Evolutionary conservation across 1,139 yeast species (phyloP), one percentile per base, ranked within the genome.

Genomic region (Nadsonia commutata): DNA sequence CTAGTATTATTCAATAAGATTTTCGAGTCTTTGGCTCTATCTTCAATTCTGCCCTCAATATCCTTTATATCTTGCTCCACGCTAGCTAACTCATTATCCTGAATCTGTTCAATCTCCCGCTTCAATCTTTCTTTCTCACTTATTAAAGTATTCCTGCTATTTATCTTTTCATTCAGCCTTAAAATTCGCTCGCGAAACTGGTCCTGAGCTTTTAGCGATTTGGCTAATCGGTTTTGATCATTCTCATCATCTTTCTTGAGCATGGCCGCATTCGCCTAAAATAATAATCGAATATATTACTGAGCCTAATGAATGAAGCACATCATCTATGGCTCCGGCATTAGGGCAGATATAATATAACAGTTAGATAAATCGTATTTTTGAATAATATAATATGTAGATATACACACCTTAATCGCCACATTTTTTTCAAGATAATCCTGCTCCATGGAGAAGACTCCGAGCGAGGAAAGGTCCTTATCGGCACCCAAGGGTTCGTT

Each of bases 181-280:
- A 63, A 53, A 18, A 78, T 58, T 51, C 74, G 74, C 17, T 62
- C 57, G 31, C 62, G 52, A 8, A 72, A 60, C 49, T 71, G 71
- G 13, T 60, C 61, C 27, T 48, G 48, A 9, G 53, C 49, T 40
- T 67, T 69, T 20, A 62, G 58, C 0, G 93, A 72, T 57, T 84
- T 83, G 11, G 74, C 78, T 16, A 86, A 64, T 45, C 97, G 68
- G 50, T 78, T 80, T 45, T 70, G 65, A 52, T 90, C 98, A 40
- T 80, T 64, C 51, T 82, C 95, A 3, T 73, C 63, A 46, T 84
- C 88, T 45, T 79, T 76, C 40, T 70, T 63, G 2, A 71, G 63
- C 46, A 85, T 68, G 3, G 73, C 76, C 43, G 67, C 67, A 49
- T 78, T 77, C 1, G 95, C 96, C 60, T 74, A 67, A 20, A 40